Conservation (phyloP, 2,329 filamentous ascomycete species). For the Pseudocercospora cruenta region DNA sequence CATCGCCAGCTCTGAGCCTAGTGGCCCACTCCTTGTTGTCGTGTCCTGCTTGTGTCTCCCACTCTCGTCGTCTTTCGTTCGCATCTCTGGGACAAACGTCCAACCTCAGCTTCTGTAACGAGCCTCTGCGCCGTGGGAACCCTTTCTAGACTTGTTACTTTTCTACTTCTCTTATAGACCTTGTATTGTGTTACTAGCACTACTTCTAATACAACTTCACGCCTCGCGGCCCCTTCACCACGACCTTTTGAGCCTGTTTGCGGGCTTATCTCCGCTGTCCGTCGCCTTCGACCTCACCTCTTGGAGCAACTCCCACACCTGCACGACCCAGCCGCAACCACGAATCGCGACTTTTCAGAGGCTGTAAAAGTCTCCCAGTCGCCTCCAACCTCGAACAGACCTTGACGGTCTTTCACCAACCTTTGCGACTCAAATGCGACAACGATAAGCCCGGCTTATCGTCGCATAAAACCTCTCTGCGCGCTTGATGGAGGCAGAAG, state of each 20-base stretch:
- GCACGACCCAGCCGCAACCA: conserved; percentile 6
- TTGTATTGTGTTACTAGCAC: conserved; percentile 32
- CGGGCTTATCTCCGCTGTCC: conserved; percentile 26
- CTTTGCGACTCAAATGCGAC: conserved; percentile 28
- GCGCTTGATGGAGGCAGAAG: conserved; percentile 33
- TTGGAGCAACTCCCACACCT: not conserved
- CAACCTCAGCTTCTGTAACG: conserved; percentile 21
- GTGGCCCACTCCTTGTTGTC: conserved; percentile 13
- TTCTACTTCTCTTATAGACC: conserved; percentile 21
- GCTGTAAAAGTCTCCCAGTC: conserved; percentile 9
- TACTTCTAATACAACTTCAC: conserved; percentile 18
- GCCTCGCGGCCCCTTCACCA: conserved; percentile 9
- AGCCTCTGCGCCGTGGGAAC: conserved; percentile 13
- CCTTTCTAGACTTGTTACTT: conserved; percentile 17
- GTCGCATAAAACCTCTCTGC: conserved; percentile 29
- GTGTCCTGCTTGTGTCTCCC: conserved; percentile 22
- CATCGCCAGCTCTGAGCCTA: not conserved
- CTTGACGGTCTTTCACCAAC: conserved; percentile 12
- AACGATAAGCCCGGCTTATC: conserved; percentile 18
- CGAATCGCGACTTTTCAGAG: not conserved
- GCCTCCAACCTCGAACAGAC: conserved; percentile 9
- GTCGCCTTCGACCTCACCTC: not conserved
- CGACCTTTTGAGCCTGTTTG: conserved; percentile 16
- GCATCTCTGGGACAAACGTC: conserved; percentile 19
- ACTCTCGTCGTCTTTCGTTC: conserved; percentile 14